Evolutionary conservation across 495 filamentous ascomycete species (phyloP).

Genomic region (Ramalina peruviana): DNA sequence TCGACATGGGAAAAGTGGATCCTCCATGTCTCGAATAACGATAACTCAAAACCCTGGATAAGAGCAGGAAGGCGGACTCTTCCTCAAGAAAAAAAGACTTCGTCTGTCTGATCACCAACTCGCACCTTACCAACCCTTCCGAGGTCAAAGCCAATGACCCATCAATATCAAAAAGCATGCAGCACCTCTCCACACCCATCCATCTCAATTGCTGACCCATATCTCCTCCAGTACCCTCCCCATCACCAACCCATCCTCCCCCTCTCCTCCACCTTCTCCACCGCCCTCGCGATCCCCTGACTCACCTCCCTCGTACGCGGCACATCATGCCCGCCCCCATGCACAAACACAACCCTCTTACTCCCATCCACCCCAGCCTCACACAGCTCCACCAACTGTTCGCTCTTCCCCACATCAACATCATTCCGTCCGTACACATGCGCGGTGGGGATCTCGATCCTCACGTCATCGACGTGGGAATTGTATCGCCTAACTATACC

Average conservation of each 20-base stretch:
- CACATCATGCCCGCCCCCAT: constrained; percentile 41
- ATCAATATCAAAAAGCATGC: too few relatives aligned
- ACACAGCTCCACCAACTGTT: constrained; percentile 42
- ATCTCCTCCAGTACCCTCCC: neutral
- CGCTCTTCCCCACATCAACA: constrained; percentile 35
- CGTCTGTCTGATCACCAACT: too few relatives aligned
- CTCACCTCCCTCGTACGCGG: constrained; percentile 25
- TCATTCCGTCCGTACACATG: constrained; percentile 46
- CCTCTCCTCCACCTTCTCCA: constrained; percentile 20
- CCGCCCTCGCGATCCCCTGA: constrained; percentile 22
- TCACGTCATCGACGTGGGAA: neutral
- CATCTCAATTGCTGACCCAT: too few relatives aligned
- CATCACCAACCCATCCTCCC: neutral
- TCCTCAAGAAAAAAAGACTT: too few relatives aligned
- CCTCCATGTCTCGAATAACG: too few relatives aligned
- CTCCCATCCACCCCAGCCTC: constrained; percentile 20
- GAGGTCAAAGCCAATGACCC: too few relatives aligned
- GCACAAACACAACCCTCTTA: constrained; percentile 32
- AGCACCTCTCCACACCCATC: too few relatives aligned
- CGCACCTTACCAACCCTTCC: too few relatives aligned
- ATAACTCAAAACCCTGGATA: too few relatives aligned
- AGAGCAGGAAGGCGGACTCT: too few relatives aligned
- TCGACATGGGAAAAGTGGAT: too few relatives aligned
- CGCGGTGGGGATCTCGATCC: constrained; percentile 44
- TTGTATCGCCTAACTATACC: neutral